These are phyloP conservation scores for Ulota crispa DNA, from an alignment of 225 moss, liverwort and hornwort species.

Conservation along the genomic window DNA sequence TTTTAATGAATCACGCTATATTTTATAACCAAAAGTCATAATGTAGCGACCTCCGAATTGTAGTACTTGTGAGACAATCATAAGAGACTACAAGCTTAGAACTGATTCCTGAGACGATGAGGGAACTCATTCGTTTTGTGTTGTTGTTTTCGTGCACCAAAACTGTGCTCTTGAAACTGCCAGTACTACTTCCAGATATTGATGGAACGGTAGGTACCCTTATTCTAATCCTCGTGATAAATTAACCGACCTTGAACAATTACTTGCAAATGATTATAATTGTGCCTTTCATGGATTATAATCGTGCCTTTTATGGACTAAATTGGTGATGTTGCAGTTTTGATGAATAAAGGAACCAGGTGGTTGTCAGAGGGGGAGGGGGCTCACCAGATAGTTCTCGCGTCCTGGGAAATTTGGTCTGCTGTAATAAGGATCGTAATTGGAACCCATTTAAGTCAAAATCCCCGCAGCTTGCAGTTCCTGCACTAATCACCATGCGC, in stretches of 20 bases:
- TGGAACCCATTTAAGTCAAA: constrained; percentile 42
- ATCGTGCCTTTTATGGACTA: not conserved
- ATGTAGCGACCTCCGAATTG: constrained; percentile 26
- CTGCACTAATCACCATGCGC: constrained; percentile 25
- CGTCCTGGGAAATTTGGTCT: constrained; percentile 39
- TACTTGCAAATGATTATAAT: not conserved
- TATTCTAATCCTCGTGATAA: not conserved
- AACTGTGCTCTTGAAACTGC: not conserved
- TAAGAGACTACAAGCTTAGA: not conserved
- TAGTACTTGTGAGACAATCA: constrained; percentile 6
- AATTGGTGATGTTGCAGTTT: not conserved
- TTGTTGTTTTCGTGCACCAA: constrained; percentile 8
- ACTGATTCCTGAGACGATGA: not conserved
- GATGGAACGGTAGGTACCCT: not conserved
- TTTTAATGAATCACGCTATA: constrained; percentile 17
- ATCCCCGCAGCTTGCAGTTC: constrained; percentile 13
- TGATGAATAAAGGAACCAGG: not conserved
- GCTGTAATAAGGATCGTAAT: constrained; percentile 48
- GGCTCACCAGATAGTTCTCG: constrained; percentile 41
- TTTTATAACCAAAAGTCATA: not conserved
- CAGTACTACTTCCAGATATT: too few relatives aligned
- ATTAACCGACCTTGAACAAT: not conserved
- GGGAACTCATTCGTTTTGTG: not conserved
- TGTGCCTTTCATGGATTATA: not conserved
- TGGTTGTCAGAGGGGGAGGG: not conserved